Evolutionary conservation across 805 yeast species (phyloP).

Genomic region (Candida tammaniensis): DNA sequence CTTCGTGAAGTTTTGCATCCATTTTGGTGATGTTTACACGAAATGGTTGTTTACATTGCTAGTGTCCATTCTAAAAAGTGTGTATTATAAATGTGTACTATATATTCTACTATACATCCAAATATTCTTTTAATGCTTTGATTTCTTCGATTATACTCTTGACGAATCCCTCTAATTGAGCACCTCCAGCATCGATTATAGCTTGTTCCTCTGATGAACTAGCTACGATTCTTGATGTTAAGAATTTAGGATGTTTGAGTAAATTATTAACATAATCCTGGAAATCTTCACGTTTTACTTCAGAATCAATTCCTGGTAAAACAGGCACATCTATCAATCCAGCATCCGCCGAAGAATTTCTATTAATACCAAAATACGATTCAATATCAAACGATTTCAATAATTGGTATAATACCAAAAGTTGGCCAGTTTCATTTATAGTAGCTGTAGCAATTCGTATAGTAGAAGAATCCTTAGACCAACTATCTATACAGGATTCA

Average conservation of each 20-base stretch:
- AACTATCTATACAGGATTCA: slow-evolving; percentile 56
- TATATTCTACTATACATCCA: slow-evolving; percentile 6
- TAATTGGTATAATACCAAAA: slow-evolving; percentile 61
- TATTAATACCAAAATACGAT: slow-evolving; percentile 33
- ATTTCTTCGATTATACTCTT: slow-evolving; percentile 35
- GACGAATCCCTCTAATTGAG: slow-evolving; percentile 21
- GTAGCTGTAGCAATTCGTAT: slow-evolving; percentile 35
- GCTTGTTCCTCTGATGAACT: slow-evolving; percentile 65
- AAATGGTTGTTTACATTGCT: too few relatives aligned
- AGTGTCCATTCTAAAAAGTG: too few relatives aligned
- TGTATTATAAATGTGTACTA: neutral
- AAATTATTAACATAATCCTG: slow-evolving; percentile 64
- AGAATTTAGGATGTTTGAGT: slow-evolving; percentile 81
- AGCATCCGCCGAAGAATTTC: slow-evolving; percentile 4
- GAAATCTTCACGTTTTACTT: slow-evolving; percentile 57
- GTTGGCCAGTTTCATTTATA: slow-evolving; percentile 49
- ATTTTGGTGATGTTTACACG: too few relatives aligned
- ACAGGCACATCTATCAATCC: slow-evolving; percentile 25
- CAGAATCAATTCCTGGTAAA: slow-evolving; percentile 62
- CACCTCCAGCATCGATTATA: slow-evolving; percentile 47
- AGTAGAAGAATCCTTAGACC: slow-evolving; percentile 59
- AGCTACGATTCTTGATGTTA: slow-evolving; percentile 65
- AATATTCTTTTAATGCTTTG: slow-evolving; percentile 30
- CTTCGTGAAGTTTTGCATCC: too few relatives aligned
- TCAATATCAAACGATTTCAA: slow-evolving; percentile 53